phyloP scores from a whole-genome alignment of 768 basidiomycete species.

The Boletus edulis region DNA sequence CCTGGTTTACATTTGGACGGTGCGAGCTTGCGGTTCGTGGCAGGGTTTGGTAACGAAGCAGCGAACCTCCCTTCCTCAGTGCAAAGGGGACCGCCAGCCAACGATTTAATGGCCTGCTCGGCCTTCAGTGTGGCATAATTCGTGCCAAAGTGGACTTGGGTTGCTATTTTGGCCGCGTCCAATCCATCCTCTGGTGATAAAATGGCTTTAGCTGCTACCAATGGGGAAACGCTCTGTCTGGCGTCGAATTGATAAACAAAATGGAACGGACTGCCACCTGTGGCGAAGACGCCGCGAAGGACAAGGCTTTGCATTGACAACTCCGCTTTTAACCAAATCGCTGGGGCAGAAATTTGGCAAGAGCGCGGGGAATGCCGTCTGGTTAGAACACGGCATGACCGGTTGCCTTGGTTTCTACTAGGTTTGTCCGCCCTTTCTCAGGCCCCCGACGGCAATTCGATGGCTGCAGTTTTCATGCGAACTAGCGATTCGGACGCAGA shows the following conservation, averaged over 20 bases:
- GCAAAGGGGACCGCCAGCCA: no score
- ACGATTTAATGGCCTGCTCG: no score
- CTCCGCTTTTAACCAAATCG: constrained; percentile 86
- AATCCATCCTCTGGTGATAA: no score
- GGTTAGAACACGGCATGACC: constrained; percentile 78
- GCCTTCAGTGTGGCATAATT: no score
- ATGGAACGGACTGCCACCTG: constrained; percentile 10
- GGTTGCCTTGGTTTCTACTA: constrained; percentile 95
- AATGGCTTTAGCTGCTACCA: no score
- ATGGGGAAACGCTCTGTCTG: constrained; percentile 96
- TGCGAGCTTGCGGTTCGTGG: no score
- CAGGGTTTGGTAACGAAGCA: no score
- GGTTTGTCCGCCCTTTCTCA: constrained; percentile 37
- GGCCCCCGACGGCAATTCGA: background rate
- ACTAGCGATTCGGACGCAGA: constrained; percentile 78
- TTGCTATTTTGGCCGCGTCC: no score
- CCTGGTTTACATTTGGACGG: no score
- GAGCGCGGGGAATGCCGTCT: constrained; percentile 93
- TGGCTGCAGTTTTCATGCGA: constrained; percentile 79
- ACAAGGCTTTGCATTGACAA: constrained; percentile 80
- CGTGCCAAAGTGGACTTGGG: no score
- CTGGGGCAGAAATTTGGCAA: constrained; percentile 97
- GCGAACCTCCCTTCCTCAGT: no score
- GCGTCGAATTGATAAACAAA: constrained; percentile 84
- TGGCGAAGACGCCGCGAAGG: constrained; percentile 10